A percentile compares a stretch with the other conserved stretches of the same genome.
phyloP scores from a whole-genome alignment of 2,329 filamentous ascomycete genomes.

The Ilyonectria robusta region DNA sequence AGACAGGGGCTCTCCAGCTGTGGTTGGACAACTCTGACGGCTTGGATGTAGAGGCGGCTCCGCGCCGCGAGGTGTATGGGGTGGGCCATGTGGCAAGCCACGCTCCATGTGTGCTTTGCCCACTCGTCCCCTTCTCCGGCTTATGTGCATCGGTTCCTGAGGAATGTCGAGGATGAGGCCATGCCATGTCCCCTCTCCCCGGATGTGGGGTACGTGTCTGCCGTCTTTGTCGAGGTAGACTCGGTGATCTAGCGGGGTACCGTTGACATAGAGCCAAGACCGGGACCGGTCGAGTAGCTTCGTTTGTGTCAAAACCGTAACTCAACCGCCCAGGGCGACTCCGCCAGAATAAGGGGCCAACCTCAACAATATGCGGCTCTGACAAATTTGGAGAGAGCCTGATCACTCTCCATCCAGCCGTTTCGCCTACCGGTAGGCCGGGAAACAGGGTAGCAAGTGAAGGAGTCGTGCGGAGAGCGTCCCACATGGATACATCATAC shows the following conservation, averaged over 20 bases:
- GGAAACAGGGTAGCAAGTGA: neutral
- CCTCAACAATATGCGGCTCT: conserved; percentile 43
- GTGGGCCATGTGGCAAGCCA: conserved; percentile 25
- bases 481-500: neutral
- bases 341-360: conserved; percentile 30
- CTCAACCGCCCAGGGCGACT: conserved; percentile 6
- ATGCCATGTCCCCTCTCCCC: conserved; percentile 7
- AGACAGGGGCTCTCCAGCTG: conserved; percentile 21
- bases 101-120: conserved; percentile 7
- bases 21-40: conserved; percentile 1
- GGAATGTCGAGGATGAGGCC: conserved; percentile 20
- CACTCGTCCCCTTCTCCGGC: conserved; percentile 13
- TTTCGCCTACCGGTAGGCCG: conserved; percentile 9
- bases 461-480: conserved; percentile 13
- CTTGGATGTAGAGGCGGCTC: conserved; percentile 18
- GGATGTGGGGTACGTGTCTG: conserved; percentile 23
- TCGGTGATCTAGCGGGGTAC: conserved; percentile 15
- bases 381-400: conserved; percentile 29
- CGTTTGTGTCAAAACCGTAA: conserved; percentile 6
- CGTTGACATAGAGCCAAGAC: neutral
- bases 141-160: conserved; percentile 28
- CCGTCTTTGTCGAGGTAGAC: conserved; percentile 13
- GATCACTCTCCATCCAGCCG: conserved; percentile 32
- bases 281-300: conserved; percentile 8
- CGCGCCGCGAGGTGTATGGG: conserved; percentile 21